Evolutionary conservation across 2,329 filamentous ascomycete species (phyloP).

Genomic region (Colletotrichum higginsianum): DNA sequence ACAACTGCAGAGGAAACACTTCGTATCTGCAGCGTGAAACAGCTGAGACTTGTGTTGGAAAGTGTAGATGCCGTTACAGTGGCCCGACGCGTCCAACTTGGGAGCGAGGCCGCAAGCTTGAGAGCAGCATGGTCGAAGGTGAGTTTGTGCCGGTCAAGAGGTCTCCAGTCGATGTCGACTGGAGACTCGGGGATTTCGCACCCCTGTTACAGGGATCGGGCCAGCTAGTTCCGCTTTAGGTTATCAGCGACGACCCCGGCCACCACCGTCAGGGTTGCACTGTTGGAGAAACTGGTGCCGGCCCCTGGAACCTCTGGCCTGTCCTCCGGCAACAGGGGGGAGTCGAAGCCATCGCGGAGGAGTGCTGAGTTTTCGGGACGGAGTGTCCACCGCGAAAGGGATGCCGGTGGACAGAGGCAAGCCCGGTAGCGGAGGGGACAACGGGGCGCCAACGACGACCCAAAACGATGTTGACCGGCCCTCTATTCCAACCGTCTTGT

Average conservation of each 20-base stretch:
- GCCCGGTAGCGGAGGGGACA: conserved; percentile 26
- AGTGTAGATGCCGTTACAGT: background rate
- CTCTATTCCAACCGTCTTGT: conserved; percentile 13
- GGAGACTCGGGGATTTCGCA: conserved; percentile 24
- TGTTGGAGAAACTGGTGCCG: conserved; percentile 14
- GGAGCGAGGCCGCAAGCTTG: background rate
- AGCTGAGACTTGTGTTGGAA: background rate
- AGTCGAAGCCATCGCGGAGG: conserved; percentile 8
- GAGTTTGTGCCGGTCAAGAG: background rate
- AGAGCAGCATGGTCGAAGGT: background rate
- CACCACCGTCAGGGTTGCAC: conserved; percentile 40
- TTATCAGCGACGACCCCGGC: conserved; percentile 13
- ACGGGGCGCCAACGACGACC: conserved; percentile 17
- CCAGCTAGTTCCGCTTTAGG: conserved; percentile 8
- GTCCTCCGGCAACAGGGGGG: conserved; percentile 8
- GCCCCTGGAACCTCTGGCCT: conserved; percentile 18
- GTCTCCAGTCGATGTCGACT: background rate
- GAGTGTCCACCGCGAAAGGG: conserved; percentile 4
- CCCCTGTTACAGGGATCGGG: conserved; percentile 17
- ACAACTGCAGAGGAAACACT: conserved; percentile 11
- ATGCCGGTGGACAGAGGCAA: conserved; percentile 14
- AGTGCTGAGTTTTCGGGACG: conserved; percentile 3
- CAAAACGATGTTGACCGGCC: background rate
- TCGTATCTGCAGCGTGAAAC: conserved; percentile 19
- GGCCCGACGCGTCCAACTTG: background rate